phyloP scores from a whole-genome alignment of 177 flowering plant species.

The Vitis hybrid region DNA sequence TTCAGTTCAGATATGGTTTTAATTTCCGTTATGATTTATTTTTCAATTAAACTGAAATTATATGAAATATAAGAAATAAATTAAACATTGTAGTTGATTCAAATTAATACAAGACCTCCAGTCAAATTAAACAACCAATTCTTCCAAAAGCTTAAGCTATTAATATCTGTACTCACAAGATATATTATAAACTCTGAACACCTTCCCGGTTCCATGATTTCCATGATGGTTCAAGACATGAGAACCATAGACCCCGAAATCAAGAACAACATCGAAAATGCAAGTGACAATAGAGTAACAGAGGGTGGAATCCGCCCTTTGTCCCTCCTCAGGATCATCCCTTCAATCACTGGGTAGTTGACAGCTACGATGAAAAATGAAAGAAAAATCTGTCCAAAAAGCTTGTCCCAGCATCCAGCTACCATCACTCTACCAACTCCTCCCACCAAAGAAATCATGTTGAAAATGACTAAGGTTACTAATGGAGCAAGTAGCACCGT shows the following conservation, averaged over 20 bases:
- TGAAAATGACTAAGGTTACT: conserved; percentile 27
- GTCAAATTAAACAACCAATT: too few relatives aligned
- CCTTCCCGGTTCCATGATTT: too few relatives aligned
- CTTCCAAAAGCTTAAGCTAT: too few relatives aligned
- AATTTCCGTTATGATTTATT: too few relatives aligned
- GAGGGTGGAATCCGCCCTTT: conserved; percentile 27
- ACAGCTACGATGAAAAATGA: conserved; percentile 30
- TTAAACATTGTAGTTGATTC: too few relatives aligned
- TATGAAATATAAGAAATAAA: too few relatives aligned
- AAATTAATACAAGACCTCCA: too few relatives aligned
- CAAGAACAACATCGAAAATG: conserved; percentile 9
- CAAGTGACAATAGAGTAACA: conserved; percentile 15
- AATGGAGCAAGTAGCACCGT: conserved; percentile 39
- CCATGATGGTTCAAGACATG: background rate
- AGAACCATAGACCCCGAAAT: conserved; percentile 9
- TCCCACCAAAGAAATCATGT: conserved; percentile 28
- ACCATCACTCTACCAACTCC: conserved; percentile 27
- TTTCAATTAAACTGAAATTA: too few relatives aligned
- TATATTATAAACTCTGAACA: too few relatives aligned
- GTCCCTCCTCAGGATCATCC: conserved; percentile 47
- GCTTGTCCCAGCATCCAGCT: conserved; percentile 15
- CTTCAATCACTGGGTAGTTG: conserved; percentile 49
- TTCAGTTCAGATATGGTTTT: too few relatives aligned
- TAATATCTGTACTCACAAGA: too few relatives aligned
- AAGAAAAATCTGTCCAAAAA: conserved; percentile 40